Evolutionary conservation across 805 yeast species (phyloP).

Genomic region (Lachancea dasiensis): DNA sequence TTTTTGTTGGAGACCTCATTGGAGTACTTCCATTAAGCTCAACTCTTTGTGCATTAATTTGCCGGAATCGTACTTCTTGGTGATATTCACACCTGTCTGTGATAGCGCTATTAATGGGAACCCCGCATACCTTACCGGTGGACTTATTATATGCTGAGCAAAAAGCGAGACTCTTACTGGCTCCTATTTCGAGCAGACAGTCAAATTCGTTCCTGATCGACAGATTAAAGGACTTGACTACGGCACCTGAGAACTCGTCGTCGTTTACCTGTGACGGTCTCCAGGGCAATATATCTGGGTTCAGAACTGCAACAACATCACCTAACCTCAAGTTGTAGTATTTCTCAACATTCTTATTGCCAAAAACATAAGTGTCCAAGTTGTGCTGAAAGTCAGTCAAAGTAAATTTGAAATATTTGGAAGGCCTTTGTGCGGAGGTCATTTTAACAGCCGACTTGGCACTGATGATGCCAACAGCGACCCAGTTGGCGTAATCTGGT

Average conservation of each 20-base stretch:
- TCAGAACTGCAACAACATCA: constrained; percentile 64
- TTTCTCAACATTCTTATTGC: constrained; percentile 52
- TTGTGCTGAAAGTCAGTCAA: constrained; percentile 63
- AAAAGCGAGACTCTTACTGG: constrained; percentile 56
- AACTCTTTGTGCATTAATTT: constrained; percentile 56
- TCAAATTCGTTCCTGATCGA: constrained; percentile 45
- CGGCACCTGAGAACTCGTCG: constrained; percentile 19
- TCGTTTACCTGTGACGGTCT: constrained; percentile 21
- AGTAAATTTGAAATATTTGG: constrained; percentile 54
- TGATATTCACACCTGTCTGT: constrained; percentile 68
- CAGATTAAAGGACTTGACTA: constrained; percentile 45
- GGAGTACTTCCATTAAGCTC: constrained; percentile 64
- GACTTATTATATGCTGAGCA: constrained; percentile 49
- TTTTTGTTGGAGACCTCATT: constrained; percentile 49
- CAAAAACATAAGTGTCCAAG: constrained; percentile 58
- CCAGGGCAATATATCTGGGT: constrained; percentile 56
- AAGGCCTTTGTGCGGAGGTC: constrained; percentile 37
- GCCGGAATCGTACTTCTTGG: constrained; percentile 48
- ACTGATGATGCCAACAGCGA: constrained; percentile 64
- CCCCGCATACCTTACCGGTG: constrained; percentile 49
- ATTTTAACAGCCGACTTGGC: constrained; percentile 48
- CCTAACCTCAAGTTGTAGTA: constrained; percentile 75
- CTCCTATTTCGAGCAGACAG: constrained; percentile 68
- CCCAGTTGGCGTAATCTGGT: constrained; percentile 72
- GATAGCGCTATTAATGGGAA: constrained; percentile 51